These are phyloP conservation scores for Phlebopus sp. DNA, from an alignment of 1,284 basidiomycete species.

Conservation along the genomic window DNA sequence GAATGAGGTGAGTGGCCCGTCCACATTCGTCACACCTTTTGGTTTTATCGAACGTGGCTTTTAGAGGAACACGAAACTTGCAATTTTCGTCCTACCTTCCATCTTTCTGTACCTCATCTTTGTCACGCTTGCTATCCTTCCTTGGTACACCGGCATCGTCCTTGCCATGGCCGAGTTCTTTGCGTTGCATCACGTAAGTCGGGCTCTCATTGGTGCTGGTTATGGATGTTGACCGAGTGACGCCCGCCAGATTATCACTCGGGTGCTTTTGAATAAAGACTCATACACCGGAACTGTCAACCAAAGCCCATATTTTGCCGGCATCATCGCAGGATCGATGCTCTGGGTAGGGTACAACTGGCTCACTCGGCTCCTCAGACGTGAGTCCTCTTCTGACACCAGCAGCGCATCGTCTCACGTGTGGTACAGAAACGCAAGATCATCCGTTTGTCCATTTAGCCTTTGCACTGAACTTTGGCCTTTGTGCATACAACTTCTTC, in stretches of 20 bases:
- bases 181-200: conserved; percentile 85
- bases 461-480: conserved; percentile 68
- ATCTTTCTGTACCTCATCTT: conserved; percentile 82
- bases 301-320: conserved; percentile 86
- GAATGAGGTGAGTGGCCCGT: conserved; percentile 52
- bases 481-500: conserved; percentile 90
- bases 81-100: conserved; percentile 81
- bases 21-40: not conserved
- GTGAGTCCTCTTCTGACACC: conserved; percentile 38
- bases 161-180: conserved; percentile 85
- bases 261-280: conserved; percentile 75
- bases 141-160: conserved; percentile 87
- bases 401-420: not conserved
- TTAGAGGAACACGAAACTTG: conserved; percentile 75
- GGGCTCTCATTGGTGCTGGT: conserved; percentile 1
- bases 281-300: conserved; percentile 77
- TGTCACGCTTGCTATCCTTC: conserved; percentile 75
- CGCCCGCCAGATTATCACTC: conserved; percentile 76
- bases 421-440: conserved; percentile 60
- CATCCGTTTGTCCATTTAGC: conserved; percentile 74
- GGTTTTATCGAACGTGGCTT: conserved; percentile 10
- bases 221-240: conserved; percentile 1
- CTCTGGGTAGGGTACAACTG: conserved; percentile 87
- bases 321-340: conserved; percentile 85
- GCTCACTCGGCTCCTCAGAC: conserved; percentile 69